Evolutionary conservation across 306 rosid genomes (phyloP).

Genomic region (Cucumis sativus): Cucumber_9930_V3 NC_026656.2:21284501-21285000

Average conservation of each 20-base stretch:
- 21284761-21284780: neutral
- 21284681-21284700: neutral
- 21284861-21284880: neutral
- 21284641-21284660: neutral
- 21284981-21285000: neutral
- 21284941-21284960: neutral
- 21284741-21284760: neutral
- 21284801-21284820: neutral
- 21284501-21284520: neutral
- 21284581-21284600: neutral
- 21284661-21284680: neutral
- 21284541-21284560: neutral
- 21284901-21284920: neutral
- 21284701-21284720: slow-evolving; percentile 2
- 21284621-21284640: neutral
- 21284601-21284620: neutral
- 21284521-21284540: neutral
- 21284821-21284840: neutral
- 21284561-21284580: neutral
- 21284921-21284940: neutral
- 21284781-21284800: slow-evolving; percentile 2
- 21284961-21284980: neutral
- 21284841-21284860: neutral
- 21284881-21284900: neutral
- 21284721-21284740: neutral